These are phyloP conservation scores for Arthroderma uncinatum DNA, from an alignment of 2,329 filamentous ascomycete genomes.

Conservation along the genomic window DNA sequence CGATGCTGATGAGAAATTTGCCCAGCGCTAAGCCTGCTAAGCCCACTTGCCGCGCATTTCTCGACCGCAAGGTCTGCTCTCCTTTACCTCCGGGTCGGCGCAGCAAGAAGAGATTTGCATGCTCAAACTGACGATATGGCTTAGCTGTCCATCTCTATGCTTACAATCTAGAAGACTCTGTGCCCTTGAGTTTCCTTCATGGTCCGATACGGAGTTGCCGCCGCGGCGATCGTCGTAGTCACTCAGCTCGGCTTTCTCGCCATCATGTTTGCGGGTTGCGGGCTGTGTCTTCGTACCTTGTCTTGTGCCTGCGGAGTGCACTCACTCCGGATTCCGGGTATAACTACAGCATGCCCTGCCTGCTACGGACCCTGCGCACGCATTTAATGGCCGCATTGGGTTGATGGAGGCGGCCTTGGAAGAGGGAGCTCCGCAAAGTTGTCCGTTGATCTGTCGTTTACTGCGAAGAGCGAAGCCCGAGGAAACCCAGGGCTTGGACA, in stretches of 20 bases:
- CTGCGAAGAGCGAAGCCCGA: conserved; percentile 2
- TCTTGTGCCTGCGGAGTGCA: not conserved
- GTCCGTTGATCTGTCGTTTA: not conserved
- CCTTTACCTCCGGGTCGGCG: not conserved
- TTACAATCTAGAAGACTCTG: not conserved
- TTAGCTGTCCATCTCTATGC: not conserved
- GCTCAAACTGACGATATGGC: not conserved
- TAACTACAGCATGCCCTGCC: not conserved
- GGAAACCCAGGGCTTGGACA: not conserved
- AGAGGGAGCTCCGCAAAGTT: not conserved
- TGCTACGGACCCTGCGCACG: not conserved
- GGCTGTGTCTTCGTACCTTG: not conserved
- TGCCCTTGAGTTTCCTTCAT: not conserved
- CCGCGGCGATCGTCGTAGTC: not conserved
- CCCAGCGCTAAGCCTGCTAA: conserved; percentile 1
- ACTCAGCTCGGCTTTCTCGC: not conserved
- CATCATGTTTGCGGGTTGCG: not conserved
- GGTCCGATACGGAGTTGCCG: not conserved
- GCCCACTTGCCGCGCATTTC: not conserved
- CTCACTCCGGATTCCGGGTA: not conserved
- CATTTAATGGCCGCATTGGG: not conserved
- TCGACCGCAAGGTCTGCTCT: not conserved
- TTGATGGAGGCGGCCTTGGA: not conserved
- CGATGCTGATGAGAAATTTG: not conserved
- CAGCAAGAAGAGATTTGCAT: not conserved